Percentiles rank a stretch among this genome's conserved stretches.
These are phyloP conservation scores for Phytophthora sp. DNA, from an alignment of 352 stramenopile genomes.

Conservation along the genomic window DNA sequence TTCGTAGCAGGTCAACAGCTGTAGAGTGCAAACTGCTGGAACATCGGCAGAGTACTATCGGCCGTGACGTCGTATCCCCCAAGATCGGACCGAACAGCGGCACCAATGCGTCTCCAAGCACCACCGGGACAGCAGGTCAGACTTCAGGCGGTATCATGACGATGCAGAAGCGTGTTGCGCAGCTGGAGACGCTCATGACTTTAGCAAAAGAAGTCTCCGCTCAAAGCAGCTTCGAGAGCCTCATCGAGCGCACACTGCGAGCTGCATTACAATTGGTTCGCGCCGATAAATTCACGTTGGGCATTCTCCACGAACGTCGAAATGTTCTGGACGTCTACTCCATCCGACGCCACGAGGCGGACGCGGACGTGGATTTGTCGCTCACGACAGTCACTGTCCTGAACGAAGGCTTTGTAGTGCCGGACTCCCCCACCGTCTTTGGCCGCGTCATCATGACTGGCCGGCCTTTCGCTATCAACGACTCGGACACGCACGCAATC, in stretches of 20 bases:
- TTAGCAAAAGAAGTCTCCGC: constrained; percentile 66
- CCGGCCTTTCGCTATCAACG: constrained; percentile 56
- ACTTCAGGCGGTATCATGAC: constrained; percentile 36
- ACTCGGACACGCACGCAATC: constrained; percentile 64
- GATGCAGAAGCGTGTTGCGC: constrained; percentile 53
- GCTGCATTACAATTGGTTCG: constrained; percentile 61
- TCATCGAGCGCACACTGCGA: constrained; percentile 57
- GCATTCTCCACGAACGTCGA: constrained; percentile 60
- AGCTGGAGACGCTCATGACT: constrained; percentile 66
- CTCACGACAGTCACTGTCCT: constrained; percentile 36
- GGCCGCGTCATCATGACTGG: constrained; percentile 72
- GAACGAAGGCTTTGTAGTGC: constrained; percentile 61
- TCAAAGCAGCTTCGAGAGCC: constrained; percentile 61
- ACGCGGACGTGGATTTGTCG: constrained; percentile 9
- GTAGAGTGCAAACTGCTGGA: constrained; percentile 57
- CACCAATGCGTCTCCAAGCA: neutral
- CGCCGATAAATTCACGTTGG: constrained; percentile 71
- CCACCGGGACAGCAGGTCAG: neutral
- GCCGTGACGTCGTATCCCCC: neutral
- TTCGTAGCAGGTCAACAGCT: constrained; percentile 46
- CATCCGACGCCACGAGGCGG: neutral
- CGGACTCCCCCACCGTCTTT: constrained; percentile 68
- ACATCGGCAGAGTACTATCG: constrained; percentile 48
- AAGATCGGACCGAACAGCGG: constrained; percentile 4
- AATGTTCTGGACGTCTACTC: constrained; percentile 72